Conservation (phyloP, 208 protist genomes). For the Porcisia hertigi region DNA sequence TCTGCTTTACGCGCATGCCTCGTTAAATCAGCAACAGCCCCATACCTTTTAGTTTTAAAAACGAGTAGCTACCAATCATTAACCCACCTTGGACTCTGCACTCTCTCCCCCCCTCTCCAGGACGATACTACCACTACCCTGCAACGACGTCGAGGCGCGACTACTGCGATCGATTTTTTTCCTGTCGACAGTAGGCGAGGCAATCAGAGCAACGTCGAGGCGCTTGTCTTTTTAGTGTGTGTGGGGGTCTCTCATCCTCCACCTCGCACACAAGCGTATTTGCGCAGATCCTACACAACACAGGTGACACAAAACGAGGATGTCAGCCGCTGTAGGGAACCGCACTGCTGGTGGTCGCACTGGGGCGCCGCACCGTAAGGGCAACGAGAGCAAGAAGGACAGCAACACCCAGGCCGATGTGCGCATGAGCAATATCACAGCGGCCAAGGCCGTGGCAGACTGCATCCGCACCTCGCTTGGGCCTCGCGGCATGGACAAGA, state of each 20-base stretch:
- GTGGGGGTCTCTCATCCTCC: slow-evolving; percentile 7
- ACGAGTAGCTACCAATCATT: not conserved
- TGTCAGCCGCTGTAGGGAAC: slow-evolving; percentile 27
- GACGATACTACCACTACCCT: not conserved
- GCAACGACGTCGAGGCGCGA: not conserved
- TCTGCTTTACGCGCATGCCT: no score
- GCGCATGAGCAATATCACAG: slow-evolving; percentile 92
- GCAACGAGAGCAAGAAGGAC: slow-evolving; percentile 88
- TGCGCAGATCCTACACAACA: not conserved
- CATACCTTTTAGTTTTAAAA: no score
- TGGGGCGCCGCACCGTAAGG: slow-evolving; percentile 21
- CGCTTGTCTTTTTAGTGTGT: not conserved
- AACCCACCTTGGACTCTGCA: not conserved
- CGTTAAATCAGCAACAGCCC: no score
- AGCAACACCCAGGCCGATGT: slow-evolving; percentile 93
- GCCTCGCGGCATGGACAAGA: slow-evolving; percentile 99
- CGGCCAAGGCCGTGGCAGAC: slow-evolving; percentile 96
- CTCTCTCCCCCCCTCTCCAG: not conserved
- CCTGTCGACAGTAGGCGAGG: not conserved
- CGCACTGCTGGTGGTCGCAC: not conserved
- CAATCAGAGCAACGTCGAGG: not conserved
- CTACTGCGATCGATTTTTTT: not conserved
- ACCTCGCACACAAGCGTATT: slow-evolving; percentile 1
- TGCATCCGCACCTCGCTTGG: slow-evolving; percentile 98
- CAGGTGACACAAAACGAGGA: slow-evolving; percentile 9